Conservation (phyloP, 176 grass and related monocot genomes). For the Dactylis glomerata region DNA sequence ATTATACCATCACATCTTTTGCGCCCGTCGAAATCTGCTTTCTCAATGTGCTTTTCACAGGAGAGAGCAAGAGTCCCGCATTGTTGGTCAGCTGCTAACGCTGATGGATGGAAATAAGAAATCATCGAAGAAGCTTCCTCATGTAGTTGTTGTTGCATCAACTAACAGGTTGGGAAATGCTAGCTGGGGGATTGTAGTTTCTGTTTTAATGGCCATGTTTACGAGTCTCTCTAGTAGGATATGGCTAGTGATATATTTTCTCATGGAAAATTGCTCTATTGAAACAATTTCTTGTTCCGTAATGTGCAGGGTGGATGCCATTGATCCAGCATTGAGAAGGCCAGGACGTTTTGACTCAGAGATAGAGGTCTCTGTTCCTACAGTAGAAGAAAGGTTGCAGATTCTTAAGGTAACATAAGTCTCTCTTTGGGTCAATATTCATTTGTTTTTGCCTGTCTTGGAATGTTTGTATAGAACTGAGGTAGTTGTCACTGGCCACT, state of each 20-base stretch:
- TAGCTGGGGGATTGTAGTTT: neutral
- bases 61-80: conserved; percentile 69
- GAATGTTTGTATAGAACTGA: neutral
- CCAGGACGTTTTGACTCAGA: conserved; percentile 87
- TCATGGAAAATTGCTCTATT: neutral
- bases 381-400: conserved; percentile 66
- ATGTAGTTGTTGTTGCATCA: conserved; percentile 80
- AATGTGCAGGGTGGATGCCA: conserved; percentile 61
- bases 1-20: neutral
- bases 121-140: conserved; percentile 50
- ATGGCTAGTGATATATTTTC: neutral
- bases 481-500: conserved; percentile 1
- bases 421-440: neutral
- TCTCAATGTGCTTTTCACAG: conserved; percentile 35
- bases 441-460: neutral
- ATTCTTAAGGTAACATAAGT: conserved; percentile 65
- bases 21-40: neutral
- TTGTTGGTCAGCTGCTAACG: conserved; percentile 87
- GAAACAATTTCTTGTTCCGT: neutral
- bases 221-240: neutral
- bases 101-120: conserved; percentile 92
- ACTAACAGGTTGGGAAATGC: conserved; percentile 74
- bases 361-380: conserved; percentile 81
- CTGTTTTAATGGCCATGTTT: conserved; percentile 1
- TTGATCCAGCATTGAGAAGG: conserved; percentile 89